Evolutionary conservation across 345 rosid genomes (phyloP).

Genomic region (Noccaea bulbosa): DNA sequence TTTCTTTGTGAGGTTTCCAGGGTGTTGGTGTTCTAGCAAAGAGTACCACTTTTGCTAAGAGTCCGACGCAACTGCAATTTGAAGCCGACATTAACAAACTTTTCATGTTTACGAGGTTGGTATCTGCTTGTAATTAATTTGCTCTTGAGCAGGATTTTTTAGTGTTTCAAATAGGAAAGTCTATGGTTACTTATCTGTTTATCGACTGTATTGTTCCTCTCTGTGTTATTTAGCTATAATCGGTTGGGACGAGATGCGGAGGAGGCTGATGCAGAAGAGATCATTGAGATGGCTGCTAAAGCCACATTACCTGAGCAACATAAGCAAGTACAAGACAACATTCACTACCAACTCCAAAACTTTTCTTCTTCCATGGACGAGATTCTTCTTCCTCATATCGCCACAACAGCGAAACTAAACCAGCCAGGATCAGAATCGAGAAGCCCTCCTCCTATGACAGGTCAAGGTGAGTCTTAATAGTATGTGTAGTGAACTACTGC

Average conservation of each 20-base stretch:
- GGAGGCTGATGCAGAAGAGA: slow-evolving; percentile 83
- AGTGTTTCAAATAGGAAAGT: background rate
- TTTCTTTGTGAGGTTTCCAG: slow-evolving; percentile 50
- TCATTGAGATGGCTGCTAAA: slow-evolving; percentile 78
- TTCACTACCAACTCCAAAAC: slow-evolving; percentile 61
- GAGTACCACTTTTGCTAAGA: slow-evolving; percentile 67
- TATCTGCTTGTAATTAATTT: background rate
- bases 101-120: slow-evolving; percentile 76
- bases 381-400: slow-evolving; percentile 56
- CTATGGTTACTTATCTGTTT: background rate
- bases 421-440: slow-evolving; percentile 40
- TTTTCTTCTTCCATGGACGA: slow-evolving; percentile 67
- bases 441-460: slow-evolving; percentile 20
- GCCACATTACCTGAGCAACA: slow-evolving; percentile 76
- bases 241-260: slow-evolving; percentile 75
- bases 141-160: background rate
- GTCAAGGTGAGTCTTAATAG: slow-evolving; percentile 52
- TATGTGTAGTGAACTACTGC: slow-evolving; percentile 2
- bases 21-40: slow-evolving; percentile 69
- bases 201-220: background rate
- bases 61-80: slow-evolving; percentile 74
- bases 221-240: slow-evolving; percentile 58
- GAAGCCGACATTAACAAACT: slow-evolving; percentile 81
- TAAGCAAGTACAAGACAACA: slow-evolving; percentile 79
- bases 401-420: slow-evolving; percentile 28